Base-by-base conservation (phyloP, 2,329 filamentous ascomycete genomes). In the Zymoseptoria crescenta region DNA sequence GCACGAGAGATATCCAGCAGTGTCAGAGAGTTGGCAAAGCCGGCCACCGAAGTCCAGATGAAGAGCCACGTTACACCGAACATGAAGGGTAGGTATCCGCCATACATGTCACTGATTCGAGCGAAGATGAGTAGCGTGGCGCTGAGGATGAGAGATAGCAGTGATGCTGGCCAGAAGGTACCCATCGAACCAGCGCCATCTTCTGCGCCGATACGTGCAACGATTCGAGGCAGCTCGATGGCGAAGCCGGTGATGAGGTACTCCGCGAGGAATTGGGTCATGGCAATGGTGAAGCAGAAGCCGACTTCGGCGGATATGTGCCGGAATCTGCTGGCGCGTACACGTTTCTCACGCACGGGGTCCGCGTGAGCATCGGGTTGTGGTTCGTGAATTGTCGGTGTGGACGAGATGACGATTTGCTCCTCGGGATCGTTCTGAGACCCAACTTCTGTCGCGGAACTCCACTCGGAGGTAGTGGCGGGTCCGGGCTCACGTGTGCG, bases 211-310 rank as follows among this genome's bases (percentile, higher is more conserved):
- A 62, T 60, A 10, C 58, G 58, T 10, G 60, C 35, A 19, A 69
- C 57, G 27, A 74, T 62, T 8, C 65, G 65, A 5, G 72, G 69
- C 0, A 74, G 66, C 24, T 73, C 68, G 20, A 73, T 66, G 0
- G 71, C 69, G 54, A 74, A 74, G 10, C 72, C 72, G 1, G 70
- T 71, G 55, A 74, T 73, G 60, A 73, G 66, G 62, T 72, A 74
- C 41, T 74, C 72, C 28, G 70, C 69, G 6, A 74, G 64, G 52
- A 74, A 69, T 45, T 73, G 71, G 1, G 71, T 70, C 64, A 73
- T 67, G 49, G 68, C 68, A 48, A 74, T 72, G 28, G 70, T 69
- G 65, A 73, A 71, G 59, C 67, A 68, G 59, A 74, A 74, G 28
- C 69, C 68, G 6, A 70, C 56, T 56, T 74, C 72, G 30, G 64